These are phyloP conservation scores for Rhododendron simsii DNA, from an alignment of 148 eudicot species.

Conservation along the genomic window DNA sequence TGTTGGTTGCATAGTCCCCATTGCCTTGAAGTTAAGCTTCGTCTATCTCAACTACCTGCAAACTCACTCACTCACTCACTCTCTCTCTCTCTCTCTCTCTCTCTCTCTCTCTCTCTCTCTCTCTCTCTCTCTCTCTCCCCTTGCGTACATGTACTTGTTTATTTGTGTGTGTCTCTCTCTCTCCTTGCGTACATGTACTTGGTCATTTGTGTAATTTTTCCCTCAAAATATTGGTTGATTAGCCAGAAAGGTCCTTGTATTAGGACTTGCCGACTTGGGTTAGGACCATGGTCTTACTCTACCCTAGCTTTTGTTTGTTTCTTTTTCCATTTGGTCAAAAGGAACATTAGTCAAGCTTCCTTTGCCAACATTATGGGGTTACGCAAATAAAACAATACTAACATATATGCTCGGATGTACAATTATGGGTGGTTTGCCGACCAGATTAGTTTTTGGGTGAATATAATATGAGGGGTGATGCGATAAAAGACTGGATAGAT, in stretches of 20 bases:
- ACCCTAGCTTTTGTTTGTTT: not conserved
- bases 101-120: slow-evolving; percentile 5
- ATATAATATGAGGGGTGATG: no score
- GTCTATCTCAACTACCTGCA: slow-evolving; percentile 49
- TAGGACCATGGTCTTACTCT: not conserved
- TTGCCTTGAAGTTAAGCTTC: slow-evolving; percentile 91
- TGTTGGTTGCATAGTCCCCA: slow-evolving; percentile 80
- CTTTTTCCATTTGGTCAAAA: not conserved
- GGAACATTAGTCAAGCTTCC: not conserved
- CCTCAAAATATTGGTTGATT: not conserved
- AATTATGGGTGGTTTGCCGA: no score
- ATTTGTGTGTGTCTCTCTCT: not conserved
- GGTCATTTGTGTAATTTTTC: not conserved
- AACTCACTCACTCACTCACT: not conserved
- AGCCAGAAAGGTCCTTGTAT: not conserved
- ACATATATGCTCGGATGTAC: no score
- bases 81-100: slow-evolving; percentile 11
- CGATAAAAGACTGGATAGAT: no score
- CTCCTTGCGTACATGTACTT: not conserved
- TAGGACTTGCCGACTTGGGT: not conserved
- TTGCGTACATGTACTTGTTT: no score
- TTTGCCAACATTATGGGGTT: not conserved
- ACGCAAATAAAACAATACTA: not conserved
- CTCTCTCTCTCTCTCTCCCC: not conserved
- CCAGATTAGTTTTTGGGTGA: no score